Evolutionary conservation across 768 basidiomycete genomes (phyloP), one percentile per base, ranked within the genome.

Genomic region (Strobilomyces confusus): DNA sequence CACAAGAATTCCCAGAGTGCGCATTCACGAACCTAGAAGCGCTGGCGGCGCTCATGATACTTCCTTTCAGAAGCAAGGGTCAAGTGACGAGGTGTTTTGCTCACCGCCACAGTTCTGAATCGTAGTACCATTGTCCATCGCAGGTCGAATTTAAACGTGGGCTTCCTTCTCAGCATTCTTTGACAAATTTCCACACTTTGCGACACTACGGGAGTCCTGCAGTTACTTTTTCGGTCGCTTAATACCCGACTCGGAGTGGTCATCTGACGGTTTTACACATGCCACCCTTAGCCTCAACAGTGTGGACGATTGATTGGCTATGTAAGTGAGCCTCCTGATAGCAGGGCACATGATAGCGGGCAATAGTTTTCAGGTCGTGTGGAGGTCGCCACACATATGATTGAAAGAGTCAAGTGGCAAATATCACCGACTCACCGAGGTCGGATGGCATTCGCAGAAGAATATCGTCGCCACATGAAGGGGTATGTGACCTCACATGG

Each of bases 311-410:
- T 46, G 26, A 30, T 17, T 32, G 17, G 23, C 20, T 34, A 51
- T 37, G 59, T 20, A 41, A 48, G 48, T 44, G 45, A 49, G 44
- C n/a, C 13, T 26, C 22, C 29, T 9, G 32, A 42, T 29, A 29
- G 11, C 32, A 42, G 29, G 46, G 26, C 37, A 51, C 49, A 58
- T 54, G 51, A 50, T 17, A 32, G 43, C 8, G 46, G 22, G n/a
- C 25, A 9, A 20, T 17, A 38, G 26, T 12, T 30, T 22, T 38
- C 17, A 25, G 20, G 34, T 49, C 50, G 40, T 38, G 32, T 32
- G 47, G 46, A 44, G 26, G 30, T 48, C 34, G 30, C 44, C 47
- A 46, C 19, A 37, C 48, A 49, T 49, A 52, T 49, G 51, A 25
- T 19, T 37, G 32, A 11, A 11, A 25, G 38, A 15, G 17, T 32